These are phyloP conservation scores for Tricholoma terreum DNA, from an alignment of 768 basidiomycete genomes.

Conservation along the genomic window DNA sequence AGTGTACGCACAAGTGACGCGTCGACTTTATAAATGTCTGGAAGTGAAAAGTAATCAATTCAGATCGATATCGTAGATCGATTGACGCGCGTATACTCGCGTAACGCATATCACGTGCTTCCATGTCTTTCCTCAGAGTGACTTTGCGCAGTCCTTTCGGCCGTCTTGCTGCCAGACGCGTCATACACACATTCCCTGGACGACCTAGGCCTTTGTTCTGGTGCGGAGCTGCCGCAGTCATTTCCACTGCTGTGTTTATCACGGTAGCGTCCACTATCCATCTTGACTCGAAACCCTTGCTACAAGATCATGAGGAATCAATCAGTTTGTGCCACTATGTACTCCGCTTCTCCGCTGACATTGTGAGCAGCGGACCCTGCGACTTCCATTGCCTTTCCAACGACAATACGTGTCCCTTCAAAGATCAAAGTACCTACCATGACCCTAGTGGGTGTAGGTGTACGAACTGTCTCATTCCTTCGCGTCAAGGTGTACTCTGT, in stretches of 20 bases:
- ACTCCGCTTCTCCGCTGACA: background rate
- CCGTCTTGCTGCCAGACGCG: conserved; percentile 7
- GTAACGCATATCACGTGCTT: background rate
- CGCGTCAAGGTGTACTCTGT: conserved; percentile 87
- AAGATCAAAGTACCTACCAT: conserved; percentile 60
- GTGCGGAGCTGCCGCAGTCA: conserved; percentile 10
- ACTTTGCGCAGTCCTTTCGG: background rate
- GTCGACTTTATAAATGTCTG: background rate
- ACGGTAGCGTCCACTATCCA: conserved; percentile 6
- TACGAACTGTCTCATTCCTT: conserved; percentile 86
- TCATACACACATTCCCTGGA: background rate
- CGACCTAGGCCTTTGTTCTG: conserved; percentile 5
- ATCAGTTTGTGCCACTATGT: conserved; percentile 4
- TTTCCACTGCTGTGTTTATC: conserved; percentile 6
- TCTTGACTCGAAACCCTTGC: conserved; percentile 10
- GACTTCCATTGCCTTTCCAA: conserved; percentile 73
- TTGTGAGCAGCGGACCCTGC: conserved; percentile 59
- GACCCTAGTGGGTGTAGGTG: conserved; percentile 79
- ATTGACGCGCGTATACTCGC: background rate
- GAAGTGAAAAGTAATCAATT: background rate
- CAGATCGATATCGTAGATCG: background rate
- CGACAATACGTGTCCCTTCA: conserved; percentile 57
- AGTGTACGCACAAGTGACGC: background rate
- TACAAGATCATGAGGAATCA: conserved; percentile 6
- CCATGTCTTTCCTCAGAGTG: conserved; percentile 5